phyloP scores from a whole-genome alignment of 2,329 filamentous ascomycete species.

The Neonectria faginata region DNA sequence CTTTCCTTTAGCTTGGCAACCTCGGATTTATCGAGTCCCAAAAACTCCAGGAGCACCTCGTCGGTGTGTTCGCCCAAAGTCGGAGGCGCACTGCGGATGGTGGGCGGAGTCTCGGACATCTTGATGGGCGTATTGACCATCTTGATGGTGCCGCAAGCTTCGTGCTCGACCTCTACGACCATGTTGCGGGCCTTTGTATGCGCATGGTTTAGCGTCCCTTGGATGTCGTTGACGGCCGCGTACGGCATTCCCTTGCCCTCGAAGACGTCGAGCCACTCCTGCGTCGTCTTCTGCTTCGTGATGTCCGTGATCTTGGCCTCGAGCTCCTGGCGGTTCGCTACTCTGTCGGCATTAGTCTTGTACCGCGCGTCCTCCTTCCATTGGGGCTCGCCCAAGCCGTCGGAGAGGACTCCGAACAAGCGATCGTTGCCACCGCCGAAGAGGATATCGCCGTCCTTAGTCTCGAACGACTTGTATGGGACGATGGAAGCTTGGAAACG shows the following conservation, averaged over 20 bases:
- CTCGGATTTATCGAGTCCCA: constrained; percentile 69
- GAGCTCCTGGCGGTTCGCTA: constrained; percentile 79
- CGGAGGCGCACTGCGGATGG: constrained; percentile 82
- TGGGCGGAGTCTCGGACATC: constrained; percentile 84
- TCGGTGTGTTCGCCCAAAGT: constrained; percentile 89
- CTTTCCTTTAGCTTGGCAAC: constrained; percentile 72
- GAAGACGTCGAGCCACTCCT: constrained; percentile 87
- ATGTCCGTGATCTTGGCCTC: constrained; percentile 83
- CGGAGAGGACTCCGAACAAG: constrained; percentile 74
- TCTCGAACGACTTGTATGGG: constrained; percentile 88
- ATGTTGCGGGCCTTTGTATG: constrained; percentile 89
- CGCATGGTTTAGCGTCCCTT: constrained; percentile 82
- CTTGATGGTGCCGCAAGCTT: constrained; percentile 84
- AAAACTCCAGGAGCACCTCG: constrained; percentile 74
- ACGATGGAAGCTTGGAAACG: constrained; percentile 83
- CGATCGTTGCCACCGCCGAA: constrained; percentile 80
- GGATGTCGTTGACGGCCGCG: constrained; percentile 93
- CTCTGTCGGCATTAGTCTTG: constrained; percentile 70
- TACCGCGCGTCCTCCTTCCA: constrained; percentile 72
- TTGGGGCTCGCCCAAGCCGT: constrained; percentile 67
- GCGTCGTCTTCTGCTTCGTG: constrained; percentile 81
- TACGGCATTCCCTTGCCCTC: constrained; percentile 94
- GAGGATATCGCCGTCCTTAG: constrained; percentile 76
- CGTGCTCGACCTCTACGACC: constrained; percentile 89
- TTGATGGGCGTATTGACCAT: constrained; percentile 96